Conservation (phyloP, 352 stramenopile genomes). For the Phytopythium litorale region DNA sequence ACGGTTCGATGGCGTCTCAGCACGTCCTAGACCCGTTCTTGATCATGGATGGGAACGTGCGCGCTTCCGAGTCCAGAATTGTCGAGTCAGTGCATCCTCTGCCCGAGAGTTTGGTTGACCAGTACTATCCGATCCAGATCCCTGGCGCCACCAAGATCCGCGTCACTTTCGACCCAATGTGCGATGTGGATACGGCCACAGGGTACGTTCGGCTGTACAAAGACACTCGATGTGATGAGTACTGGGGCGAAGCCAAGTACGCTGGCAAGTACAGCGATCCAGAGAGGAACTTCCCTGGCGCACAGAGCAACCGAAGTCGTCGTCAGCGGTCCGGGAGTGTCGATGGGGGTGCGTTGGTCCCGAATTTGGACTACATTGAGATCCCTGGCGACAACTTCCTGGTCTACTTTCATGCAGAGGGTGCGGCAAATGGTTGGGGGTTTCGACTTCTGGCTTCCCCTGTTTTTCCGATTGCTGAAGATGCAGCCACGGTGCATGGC, state of each 20-base stretch:
- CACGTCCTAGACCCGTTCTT: slow-evolving; percentile 68
- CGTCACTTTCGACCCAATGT: slow-evolving; percentile 71
- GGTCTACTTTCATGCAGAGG: slow-evolving; percentile 69
- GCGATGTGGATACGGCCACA: slow-evolving; percentile 51
- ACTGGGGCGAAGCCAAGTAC: slow-evolving; percentile 71
- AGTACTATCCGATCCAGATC: slow-evolving; percentile 72
- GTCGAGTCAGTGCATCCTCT: slow-evolving; percentile 62
- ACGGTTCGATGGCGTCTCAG: slow-evolving; percentile 58
- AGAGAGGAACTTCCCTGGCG: slow-evolving; percentile 69
- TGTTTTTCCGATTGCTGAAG: slow-evolving; percentile 22
- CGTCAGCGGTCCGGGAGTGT: slow-evolving; percentile 15
- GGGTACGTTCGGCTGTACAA: slow-evolving; percentile 76
- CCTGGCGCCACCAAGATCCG: slow-evolving; percentile 66
- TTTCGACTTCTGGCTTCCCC: slow-evolving; percentile 60
- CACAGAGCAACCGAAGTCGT: slow-evolving; percentile 49
- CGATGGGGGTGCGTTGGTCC: slow-evolving; percentile 6
- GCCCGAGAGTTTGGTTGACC: slow-evolving; percentile 38
- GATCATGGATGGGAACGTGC: slow-evolving; percentile 37
- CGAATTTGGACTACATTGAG: slow-evolving; percentile 41
- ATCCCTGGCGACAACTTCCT: slow-evolving; percentile 67
- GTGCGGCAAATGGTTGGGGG: slow-evolving; percentile 51
- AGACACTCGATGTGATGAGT: slow-evolving; percentile 55
- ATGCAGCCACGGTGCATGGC: not conserved
- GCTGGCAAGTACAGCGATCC: slow-evolving; percentile 70
- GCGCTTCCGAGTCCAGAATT: slow-evolving; percentile 42